Percentiles rank a stretch among this genome's conserved stretches.
These are phyloP conservation scores for Trichoderma oligosporum DNA, from an alignment of 2,329 filamentous ascomycete species.

Conservation along the genomic window DNA sequence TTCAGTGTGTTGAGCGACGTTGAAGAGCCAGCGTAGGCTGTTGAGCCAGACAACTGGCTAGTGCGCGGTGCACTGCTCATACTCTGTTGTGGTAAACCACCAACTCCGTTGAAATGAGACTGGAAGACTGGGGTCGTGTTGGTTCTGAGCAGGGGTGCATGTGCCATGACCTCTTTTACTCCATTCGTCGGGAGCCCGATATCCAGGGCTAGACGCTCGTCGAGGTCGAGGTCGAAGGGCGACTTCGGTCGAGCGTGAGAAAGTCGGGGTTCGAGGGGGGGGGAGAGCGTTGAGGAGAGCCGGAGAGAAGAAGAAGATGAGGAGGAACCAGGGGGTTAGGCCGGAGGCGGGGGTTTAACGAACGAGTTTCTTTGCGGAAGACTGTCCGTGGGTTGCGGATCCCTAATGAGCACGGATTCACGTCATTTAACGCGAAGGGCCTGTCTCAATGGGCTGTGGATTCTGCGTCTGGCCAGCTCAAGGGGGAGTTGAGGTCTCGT, in stretches of 20 bases:
- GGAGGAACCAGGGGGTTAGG: neutral
- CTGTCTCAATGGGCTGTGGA: conserved; percentile 5
- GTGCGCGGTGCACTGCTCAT: conserved; percentile 52
- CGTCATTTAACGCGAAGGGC: conserved; percentile 17
- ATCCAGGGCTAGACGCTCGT: conserved; percentile 2
- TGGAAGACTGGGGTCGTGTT: conserved; percentile 56
- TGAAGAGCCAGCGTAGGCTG: conserved; percentile 51
- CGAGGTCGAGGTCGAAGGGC: conserved; percentile 6
- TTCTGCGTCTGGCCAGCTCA: neutral
- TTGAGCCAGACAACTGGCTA: conserved; percentile 62
- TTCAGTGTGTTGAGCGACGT: conserved; percentile 50
- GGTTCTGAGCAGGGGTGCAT: conserved; percentile 57
- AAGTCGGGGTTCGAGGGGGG: neutral
- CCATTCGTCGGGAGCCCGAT: conserved; percentile 37
- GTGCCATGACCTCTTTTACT: conserved; percentile 51
- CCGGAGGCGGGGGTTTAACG: conserved; percentile 16
- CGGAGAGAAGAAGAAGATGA: conserved; percentile 4
- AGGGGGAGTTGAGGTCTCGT: conserved; percentile 4
- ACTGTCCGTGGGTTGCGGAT: conserved; percentile 15
- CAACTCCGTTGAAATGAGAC: conserved; percentile 45
- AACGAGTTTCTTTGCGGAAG: conserved; percentile 16
- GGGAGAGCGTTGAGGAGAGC: neutral
- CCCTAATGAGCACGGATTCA: conserved; percentile 17
- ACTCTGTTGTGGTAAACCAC: conserved; percentile 40
- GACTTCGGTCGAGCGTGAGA: conserved; percentile 10